Conservation (phyloP, 73 alveolate genomes). For the Symbiodinium pilosum region DNA sequence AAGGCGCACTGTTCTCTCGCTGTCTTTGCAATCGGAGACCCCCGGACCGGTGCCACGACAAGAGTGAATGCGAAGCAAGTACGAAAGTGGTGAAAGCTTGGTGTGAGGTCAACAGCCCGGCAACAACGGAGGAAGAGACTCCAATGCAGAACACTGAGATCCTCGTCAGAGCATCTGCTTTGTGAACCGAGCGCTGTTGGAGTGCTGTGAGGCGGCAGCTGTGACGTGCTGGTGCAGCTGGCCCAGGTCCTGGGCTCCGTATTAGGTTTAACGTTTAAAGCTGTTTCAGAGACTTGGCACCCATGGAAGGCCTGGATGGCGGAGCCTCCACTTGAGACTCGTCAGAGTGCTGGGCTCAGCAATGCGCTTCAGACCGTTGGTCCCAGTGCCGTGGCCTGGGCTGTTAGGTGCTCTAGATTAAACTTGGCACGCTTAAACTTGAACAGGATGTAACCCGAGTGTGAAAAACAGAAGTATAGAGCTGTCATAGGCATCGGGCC, state of each 20-base stretch:
- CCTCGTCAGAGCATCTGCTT: not conserved
- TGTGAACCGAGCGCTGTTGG: not conserved
- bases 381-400: too few relatives aligned
- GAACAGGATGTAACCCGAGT: not conserved
- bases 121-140: slow-evolving; percentile 54
- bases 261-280: too few relatives aligned
- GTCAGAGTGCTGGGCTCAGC: not conserved
- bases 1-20: slow-evolving; percentile 88
- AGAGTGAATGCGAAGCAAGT: too few relatives aligned
- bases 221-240: not conserved
- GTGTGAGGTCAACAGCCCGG: slow-evolving; percentile 83
- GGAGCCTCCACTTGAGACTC: not conserved
- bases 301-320: not conserved
- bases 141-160: slow-evolving; percentile 19
- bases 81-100: too few relatives aligned
- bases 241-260: too few relatives aligned
- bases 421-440: not conserved
- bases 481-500: too few relatives aligned
- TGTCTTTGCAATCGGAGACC: slow-evolving; percentile 81
- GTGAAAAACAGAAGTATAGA: too few relatives aligned
- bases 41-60: slow-evolving; percentile 39
- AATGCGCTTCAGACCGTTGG: too few relatives aligned
- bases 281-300: too few relatives aligned
- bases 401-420: too few relatives aligned
- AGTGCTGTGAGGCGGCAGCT: not conserved